phyloP scores from a whole-genome alignment of 257 asterid genomes.

The Solanum etuberosum region DNA sequence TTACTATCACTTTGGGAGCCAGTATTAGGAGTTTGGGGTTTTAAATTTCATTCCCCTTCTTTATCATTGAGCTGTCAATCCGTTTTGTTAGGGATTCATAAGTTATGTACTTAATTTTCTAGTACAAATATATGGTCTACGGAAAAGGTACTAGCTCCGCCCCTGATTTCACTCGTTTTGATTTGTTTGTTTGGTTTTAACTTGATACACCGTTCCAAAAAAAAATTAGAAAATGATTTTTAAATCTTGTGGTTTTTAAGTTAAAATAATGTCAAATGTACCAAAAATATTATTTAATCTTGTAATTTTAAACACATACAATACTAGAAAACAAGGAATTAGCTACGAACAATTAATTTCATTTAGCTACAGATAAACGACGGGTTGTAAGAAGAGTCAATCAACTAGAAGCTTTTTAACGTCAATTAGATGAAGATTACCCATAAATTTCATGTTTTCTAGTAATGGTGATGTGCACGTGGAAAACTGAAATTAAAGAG shows the following conservation, averaged over 20 bases:
- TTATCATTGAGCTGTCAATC: neutral
- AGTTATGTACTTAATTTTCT: too few relatives aligned
- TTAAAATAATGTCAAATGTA: neutral
- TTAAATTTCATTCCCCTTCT: too few relatives aligned
- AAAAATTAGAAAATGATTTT: too few relatives aligned
- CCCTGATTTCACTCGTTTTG: neutral
- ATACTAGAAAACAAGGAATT: neutral
- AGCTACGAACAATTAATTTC: neutral
- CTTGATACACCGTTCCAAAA: neutral
- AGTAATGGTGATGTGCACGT: neutral
- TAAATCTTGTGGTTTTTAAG: neutral
- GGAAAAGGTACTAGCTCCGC: neutral
- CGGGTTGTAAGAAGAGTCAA: neutral
- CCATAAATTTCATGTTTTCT: neutral
- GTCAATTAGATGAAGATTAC: neutral
- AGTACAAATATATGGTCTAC: too few relatives aligned
- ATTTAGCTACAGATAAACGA: neutral
- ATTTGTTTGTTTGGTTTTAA: neutral
- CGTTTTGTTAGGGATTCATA: neutral
- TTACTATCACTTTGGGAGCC: fast-evolving
- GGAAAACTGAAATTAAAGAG: too few relatives aligned
- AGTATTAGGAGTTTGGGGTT: too few relatives aligned
- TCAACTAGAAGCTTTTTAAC: neutral
- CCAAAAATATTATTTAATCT: neutral
- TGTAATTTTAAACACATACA: neutral